Base-by-base conservation (phyloP, 2,329 filamentous ascomycete species). In the Hawksworthiomyces lignivorus region DNA sequence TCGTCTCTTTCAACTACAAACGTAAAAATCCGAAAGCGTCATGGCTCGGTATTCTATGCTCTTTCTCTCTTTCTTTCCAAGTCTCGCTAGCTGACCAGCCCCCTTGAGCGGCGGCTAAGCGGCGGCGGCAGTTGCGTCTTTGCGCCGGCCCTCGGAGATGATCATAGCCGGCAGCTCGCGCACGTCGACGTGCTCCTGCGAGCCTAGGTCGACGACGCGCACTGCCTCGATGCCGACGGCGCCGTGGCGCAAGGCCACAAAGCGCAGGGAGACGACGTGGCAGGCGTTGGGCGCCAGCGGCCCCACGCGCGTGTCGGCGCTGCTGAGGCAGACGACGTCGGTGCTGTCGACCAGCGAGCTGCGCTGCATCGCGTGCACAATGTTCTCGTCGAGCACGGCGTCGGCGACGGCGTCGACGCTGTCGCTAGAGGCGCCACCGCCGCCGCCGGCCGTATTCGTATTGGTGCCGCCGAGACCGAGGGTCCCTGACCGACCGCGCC, bases 101-200 rank as follows among this genome's bases (percentile, higher is more conserved):
- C n/a, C n/a, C n/a, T n/a, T n/a, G n/a, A n/a, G n/a, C n/a, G n/a
- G n/a, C n/a, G n/a, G n/a, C n/a, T n/a, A n/a, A n/a, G n/a, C n/a
- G n/a, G n/a, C n/a, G n/a, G n/a, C n/a, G n/a, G n/a, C n/a, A n/a
- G n/a, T 26, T 8, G 24, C 24, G 24, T 26, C 46, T 43, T 17
- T 50, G 45, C 43, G 67, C 33, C n/a, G 21, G 12, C 47, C 36
- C 34, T 47, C 43, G 17, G 34, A 62, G 14, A 82, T 70, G 40
- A 87, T 62, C 52, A 87, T 76, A 33, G 74, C 78, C 0, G 86
- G 86, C 49, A 92, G 57, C 47, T 90, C 82, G 46, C 76, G 72
- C 41, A 89, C 79, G 59, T 90, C 84, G 4, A 86, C 80, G 55
- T 84, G 82, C 62, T 89, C 84, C 54, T 86, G 80, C 26, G 77